A percentile compares a stretch with the other conserved stretches of the same genome.
phyloP scores from a whole-genome alignment of 495 filamentous ascomycete species.

The Melanomma pulvis-pyrius region DNA sequence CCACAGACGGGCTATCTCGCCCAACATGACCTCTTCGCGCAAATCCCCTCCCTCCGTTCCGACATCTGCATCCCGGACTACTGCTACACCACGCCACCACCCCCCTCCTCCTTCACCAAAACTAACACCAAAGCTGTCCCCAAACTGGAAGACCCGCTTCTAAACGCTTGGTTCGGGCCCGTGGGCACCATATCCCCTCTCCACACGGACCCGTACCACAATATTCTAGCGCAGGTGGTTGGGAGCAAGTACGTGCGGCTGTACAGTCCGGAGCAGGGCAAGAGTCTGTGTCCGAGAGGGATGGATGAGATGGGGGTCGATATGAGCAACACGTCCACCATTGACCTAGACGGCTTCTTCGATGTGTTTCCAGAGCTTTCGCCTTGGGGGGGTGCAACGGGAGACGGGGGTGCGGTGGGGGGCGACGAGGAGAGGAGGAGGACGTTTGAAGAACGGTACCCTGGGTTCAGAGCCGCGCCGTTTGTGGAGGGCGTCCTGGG shows the following conservation, averaged over 20 bases:
- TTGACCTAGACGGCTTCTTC: conserved; percentile 59
- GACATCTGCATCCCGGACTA: conserved; percentile 85
- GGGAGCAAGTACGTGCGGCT: conserved; percentile 88
- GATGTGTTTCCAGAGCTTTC: conserved; percentile 53
- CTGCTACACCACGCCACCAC: conserved; percentile 71
- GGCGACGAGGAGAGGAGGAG: conserved; percentile 14
- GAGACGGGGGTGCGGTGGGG: conserved; percentile 32
- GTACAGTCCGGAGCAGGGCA: conserved; percentile 68
- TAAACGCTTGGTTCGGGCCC: conserved; percentile 93
- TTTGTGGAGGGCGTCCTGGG: conserved; percentile 80
- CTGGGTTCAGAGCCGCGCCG: conserved; percentile 59
- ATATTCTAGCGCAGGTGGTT: conserved; percentile 87
- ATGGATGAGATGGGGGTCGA: conserved; percentile 73
- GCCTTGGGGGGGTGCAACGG: conserved; percentile 40
- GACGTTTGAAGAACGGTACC: conserved; percentile 52
- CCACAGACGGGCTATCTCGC: conserved; percentile 70
- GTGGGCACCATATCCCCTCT: conserved; percentile 85
- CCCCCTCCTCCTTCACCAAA: conserved; percentile 25
- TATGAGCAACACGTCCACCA: conserved; percentile 85
- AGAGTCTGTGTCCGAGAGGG: conserved; percentile 66
- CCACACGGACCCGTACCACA: conserved; percentile 93
- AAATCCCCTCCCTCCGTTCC: conserved; percentile 74
- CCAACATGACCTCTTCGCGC: conserved; percentile 83
- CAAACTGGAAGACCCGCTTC: conserved; percentile 40
- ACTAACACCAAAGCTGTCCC: conserved; percentile 46